Percentiles rank a stretch among this genome's conserved stretches.
Evolutionary conservation across 768 basidiomycete genomes (phyloP).

Genomic region (Collybiopsis luxurians): DNA sequence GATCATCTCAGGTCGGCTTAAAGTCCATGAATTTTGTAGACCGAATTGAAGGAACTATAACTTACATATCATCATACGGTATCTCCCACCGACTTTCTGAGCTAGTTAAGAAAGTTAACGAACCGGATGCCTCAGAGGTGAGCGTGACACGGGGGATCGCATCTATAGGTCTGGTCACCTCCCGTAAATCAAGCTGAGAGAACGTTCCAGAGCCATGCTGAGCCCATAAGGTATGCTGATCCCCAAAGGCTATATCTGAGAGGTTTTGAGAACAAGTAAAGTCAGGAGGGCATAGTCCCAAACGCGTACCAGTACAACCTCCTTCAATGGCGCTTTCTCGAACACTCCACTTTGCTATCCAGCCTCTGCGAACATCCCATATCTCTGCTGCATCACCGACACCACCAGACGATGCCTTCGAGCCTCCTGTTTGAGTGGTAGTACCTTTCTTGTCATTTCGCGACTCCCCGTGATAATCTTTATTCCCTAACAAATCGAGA

Average conservation of each 20-base stretch:
- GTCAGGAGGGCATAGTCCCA: background rate
- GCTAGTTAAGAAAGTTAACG: slow-evolving; percentile 66
- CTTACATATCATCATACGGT: slow-evolving; percentile 81
- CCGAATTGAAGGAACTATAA: slow-evolving; percentile 4
- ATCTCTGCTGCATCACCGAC: slow-evolving; percentile 69
- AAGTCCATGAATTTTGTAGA: background rate
- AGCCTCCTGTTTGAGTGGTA: background rate
- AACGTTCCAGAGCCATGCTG: slow-evolving; percentile 76
- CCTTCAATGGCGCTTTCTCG: slow-evolving; percentile 64
- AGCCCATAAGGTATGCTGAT: slow-evolving; percentile 71
- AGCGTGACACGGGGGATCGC: slow-evolving; percentile 59
- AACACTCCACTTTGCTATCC: slow-evolving; percentile 82
- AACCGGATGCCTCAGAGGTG: slow-evolving; percentile 66
- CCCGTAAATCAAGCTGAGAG: slow-evolving; percentile 73
- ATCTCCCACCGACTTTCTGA: slow-evolving; percentile 52
- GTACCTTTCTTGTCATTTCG: background rate
- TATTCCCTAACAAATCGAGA: background rate
- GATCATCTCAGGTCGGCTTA: slow-evolving; percentile 1
- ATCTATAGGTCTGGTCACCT: slow-evolving; percentile 63
- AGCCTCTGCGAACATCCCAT: slow-evolving; percentile 82
- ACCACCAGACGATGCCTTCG: slow-evolving; percentile 13
- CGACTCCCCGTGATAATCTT: background rate
- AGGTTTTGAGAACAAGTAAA: background rate
- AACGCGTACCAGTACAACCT: slow-evolving; percentile 61
- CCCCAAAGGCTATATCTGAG: slow-evolving; percentile 66